Base-by-base conservation (phyloP, 2,329 filamentous ascomycete species). In the Talaromyces pinophilus region DNA sequence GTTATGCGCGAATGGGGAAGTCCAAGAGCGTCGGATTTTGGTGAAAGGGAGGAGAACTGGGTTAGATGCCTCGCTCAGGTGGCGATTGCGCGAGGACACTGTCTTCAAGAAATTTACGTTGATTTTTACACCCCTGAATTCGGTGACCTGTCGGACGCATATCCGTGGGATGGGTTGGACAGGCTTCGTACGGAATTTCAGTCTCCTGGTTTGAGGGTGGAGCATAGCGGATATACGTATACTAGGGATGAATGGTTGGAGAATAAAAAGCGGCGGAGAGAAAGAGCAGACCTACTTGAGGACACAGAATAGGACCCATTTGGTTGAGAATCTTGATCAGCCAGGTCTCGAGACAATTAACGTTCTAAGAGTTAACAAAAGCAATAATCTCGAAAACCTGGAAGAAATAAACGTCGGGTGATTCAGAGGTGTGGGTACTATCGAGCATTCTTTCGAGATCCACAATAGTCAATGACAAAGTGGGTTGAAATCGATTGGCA, bases 121-220 rank as follows among this genome's bases (percentile, higher is more conserved):
- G 44, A 22, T 40, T 19, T 48, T 48, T 11, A 4, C 19, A 22
- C 44, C 44, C n/a, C 4, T 22, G 19, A 48, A 25, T 48, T 19
- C 19, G 44, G 44, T 22, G 44, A 46, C 11, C 5, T 30, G 30
- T 15, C 25, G 25, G 28, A 48, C 7, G 59, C 15, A 7, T 61
- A 61, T 42, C 59, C 59, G 19, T 61, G 59, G 59, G 59, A 61
- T 30, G 7, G 59, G 22, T 46, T 61, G 59, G 40, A 61, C n/a
- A 61, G 25, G 59, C n/a, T 61, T 19, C 17, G 4, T 11, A 22
- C 22, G 19, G 59, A 61, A 33, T 11, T 61, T 5, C 40, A 46
- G 13, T 44, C 25, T 6, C n/a, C 40, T 30, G 40, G 59, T 30
- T 2, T 48, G 15, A 8, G 5, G 11, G 17, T 61, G 5, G 13